Conservation (phyloP, 805 yeast species). For the Candida orba region DNA sequence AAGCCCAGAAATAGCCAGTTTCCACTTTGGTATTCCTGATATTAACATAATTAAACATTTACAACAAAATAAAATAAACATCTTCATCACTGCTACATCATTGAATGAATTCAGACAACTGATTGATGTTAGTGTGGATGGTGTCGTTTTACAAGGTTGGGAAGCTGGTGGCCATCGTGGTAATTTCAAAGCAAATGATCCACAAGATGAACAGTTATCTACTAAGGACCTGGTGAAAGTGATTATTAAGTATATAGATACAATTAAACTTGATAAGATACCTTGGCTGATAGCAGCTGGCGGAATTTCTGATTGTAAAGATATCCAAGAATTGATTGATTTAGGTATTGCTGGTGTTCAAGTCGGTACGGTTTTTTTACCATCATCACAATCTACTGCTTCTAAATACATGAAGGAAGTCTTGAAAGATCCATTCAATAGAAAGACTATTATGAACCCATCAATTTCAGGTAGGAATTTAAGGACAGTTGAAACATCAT, state of each 20-base stretch:
- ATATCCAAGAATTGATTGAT: slow-evolving; percentile 26
- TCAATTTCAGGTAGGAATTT: slow-evolving; percentile 21
- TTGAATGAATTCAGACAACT: slow-evolving; percentile 33
- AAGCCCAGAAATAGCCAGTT: slow-evolving; percentile 41
- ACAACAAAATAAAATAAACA: slow-evolving; percentile 31
- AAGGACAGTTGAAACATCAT: slow-evolving; percentile 19
- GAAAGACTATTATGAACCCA: slow-evolving; percentile 23
- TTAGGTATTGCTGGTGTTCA: slow-evolving; percentile 47
- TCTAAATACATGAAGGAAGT: slow-evolving; percentile 11
- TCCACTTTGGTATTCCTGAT: slow-evolving; percentile 46
- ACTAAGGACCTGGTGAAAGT: slow-evolving; percentile 25
- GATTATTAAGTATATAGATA: slow-evolving; percentile 17
- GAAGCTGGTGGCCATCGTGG: slow-evolving; percentile 69
- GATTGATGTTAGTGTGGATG: slow-evolving; percentile 34
- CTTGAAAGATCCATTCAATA: slow-evolving; percentile 13
- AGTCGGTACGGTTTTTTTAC: slow-evolving; percentile 46
- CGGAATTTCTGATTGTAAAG: slow-evolving; percentile 35
- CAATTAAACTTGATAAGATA: neutral
- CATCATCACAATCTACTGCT: slow-evolving; percentile 13
- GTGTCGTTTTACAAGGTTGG: slow-evolving; percentile 46
- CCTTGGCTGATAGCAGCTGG: slow-evolving; percentile 44
- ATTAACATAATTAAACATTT: slow-evolving; percentile 25
- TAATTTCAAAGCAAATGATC: slow-evolving; percentile 30
- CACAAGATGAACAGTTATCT: slow-evolving; percentile 26
- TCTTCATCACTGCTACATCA: slow-evolving; percentile 43